Evolutionary conservation across 352 stramenopile species (phyloP), one percentile per base, ranked within the genome.

Genomic region (Phytophthora litchii): DNA sequence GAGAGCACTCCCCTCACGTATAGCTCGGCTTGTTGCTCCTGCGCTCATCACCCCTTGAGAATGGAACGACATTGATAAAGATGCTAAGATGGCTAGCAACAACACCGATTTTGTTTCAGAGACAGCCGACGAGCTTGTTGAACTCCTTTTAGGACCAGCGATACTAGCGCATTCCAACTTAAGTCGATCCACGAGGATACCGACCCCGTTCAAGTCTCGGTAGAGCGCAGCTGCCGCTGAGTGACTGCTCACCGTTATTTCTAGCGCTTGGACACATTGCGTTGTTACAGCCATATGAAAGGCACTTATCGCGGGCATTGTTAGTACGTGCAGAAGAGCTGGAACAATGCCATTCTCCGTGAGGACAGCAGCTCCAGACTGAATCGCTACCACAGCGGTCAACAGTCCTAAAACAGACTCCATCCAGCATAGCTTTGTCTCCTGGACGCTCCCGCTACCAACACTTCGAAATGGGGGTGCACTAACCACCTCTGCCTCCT

Each of bases 31-130:
- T 20, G 87, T 94, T 13, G 85, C 79, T 5, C 87, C 87, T 37
- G 87, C 87, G 27, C 80, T 96, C 87, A 96, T 96, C 13, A 96
- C 77, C 17, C 87, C 85, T 53, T 96, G 87, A 3, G 82, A 89
- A 57, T 96, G 87, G 52, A 96, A 94, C 3, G 87, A 93, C 49
- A 91, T 78, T 2, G 85, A 96, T 3, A 96, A 58, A 47, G 83
- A 78, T n/a, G 79, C 77, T 54, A 96, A 69, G 8, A 96, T 70
- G 10, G 85, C 70, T 12, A 91, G 65, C 12, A 92, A 49, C 19
- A 96, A 47, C 25, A 92, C 80, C 13, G 61, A 74, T 41, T 86
- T 92, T 3, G 83, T 78, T 38, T 89, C 84, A 0, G 67, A 56
- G 10, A 86, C 37, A 10, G 31, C 40, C 19, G 49, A 49, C 20